Evolutionary conservation across 2,329 filamentous ascomycete genomes (phyloP), one percentile per base, ranked within the genome.

Genomic region (Gnomoniopsis smithogilvyi): DNA sequence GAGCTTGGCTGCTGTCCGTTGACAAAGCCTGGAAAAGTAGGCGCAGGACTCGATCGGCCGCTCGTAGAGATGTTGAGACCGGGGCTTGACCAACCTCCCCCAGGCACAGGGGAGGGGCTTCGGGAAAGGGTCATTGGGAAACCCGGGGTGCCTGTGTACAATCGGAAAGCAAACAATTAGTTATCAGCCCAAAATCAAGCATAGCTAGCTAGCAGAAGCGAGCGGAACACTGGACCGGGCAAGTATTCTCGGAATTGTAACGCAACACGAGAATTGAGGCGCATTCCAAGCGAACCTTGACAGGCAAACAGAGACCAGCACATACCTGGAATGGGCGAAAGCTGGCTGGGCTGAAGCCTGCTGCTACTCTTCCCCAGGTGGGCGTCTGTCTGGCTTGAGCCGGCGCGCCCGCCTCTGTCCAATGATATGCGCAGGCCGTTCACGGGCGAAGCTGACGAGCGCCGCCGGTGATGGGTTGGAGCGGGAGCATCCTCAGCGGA

Each of bases 11-110:
- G 58, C 55, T 79, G 80, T 61, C 82, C 81, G 71, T 80, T 84
- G 58, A 78, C 67, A 15, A 48, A 36, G 54, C 79, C 79, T 24
- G 66, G 75, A 69, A 74, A 81, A 73, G 68, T 74, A 71, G 74
- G 81, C 68, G 74, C 77, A 66, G 90, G 89, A 70, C 87, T 92
- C 41, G 85, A 85, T 65, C 84, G 82, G 62, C 88, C 88, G 72
- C 88, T 91, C 60, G 77, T 73, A 64, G 85, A 86, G 62, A 89
- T 86, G 69, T 85, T 89, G 70, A 91, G 81, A 64, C 88, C 91
- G 58, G 90, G 92, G 75, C 89, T 95, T 58, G 91, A 86, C 93
- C 94, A 97, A 67, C 92, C 92, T 70, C 91, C 92, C 68, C 90
- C 89, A 62, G 87, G 89, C 63, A 86, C 83, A 63, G 93, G 94